phyloP scores from a whole-genome alignment of 78 protist genomes.

The Dictyostelium brefeldianum region DNA sequence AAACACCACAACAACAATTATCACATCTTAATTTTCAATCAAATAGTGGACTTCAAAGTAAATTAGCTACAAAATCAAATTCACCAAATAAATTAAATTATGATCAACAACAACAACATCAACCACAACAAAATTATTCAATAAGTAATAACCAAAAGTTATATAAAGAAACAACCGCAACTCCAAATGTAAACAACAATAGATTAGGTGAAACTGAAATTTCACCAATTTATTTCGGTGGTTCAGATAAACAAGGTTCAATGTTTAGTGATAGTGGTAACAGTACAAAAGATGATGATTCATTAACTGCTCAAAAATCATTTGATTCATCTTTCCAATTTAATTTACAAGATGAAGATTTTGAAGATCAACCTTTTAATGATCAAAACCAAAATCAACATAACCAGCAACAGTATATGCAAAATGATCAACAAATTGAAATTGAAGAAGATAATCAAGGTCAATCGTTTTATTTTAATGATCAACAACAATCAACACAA shows the following conservation, averaged over 20 bases:
- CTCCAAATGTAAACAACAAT: neutral
- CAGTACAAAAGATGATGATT: neutral
- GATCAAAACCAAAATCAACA: neutral
- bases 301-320: neutral
- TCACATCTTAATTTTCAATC: neutral
- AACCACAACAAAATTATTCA: neutral
- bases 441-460: neutral
- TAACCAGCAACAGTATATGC: neutral
- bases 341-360: neutral
- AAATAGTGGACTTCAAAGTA: neutral
- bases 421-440: neutral
- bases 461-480: neutral
- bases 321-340: neutral
- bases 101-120: conserved; percentile 1
- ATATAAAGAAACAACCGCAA: neutral
- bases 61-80: neutral
- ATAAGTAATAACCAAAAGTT: neutral
- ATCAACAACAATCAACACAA: neutral
- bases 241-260: neutral
- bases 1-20: neutral
- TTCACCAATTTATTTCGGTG: neutral
- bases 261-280: neutral
- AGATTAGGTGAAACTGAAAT: neutral
- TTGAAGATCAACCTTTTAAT: neutral
- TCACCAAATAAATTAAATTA: neutral